Evolutionary conservation across 1,284 basidiomycete species (phyloP).

Genomic region (Trametes versicolor): DNA sequence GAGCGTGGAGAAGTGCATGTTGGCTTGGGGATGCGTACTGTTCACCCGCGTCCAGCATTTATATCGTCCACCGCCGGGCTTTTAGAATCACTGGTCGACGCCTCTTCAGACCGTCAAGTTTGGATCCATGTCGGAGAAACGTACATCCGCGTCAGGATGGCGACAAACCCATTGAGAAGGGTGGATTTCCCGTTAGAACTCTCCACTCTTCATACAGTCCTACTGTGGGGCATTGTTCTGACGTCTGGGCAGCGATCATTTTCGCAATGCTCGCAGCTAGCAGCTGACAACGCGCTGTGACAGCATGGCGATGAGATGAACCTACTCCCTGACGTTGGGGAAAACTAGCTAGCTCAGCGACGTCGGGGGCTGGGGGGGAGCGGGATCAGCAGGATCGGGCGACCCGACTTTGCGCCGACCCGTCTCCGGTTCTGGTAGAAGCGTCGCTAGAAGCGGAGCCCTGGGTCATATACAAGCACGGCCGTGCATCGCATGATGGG

Average conservation of each 20-base stretch:
- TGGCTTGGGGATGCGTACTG: background rate
- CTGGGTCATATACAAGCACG: constrained; percentile 12
- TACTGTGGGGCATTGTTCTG: background rate
- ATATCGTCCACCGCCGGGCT: background rate
- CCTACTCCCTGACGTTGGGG: background rate
- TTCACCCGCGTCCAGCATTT: background rate
- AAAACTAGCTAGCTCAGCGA: background rate
- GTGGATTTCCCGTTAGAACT: background rate
- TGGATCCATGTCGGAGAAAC: constrained; percentile 16
- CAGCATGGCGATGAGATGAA: background rate
- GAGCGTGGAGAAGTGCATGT: constrained; percentile 33
- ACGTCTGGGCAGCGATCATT: background rate
- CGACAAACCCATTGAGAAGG: background rate
- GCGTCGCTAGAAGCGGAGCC: constrained; percentile 1
- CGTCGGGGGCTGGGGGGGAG: background rate
- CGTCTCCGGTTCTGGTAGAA: constrained; percentile 13
- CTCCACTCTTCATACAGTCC: background rate
- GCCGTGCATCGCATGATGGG: constrained; percentile 11
- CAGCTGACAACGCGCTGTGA: constrained; percentile 6
- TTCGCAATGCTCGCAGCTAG: background rate
- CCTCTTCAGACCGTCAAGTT: background rate
- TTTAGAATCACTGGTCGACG: too few relatives aligned
- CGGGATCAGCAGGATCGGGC: background rate
- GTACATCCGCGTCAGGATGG: background rate
- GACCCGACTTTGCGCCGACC: constrained; percentile 29